Conservation (phyloP, 768 basidiomycete genomes). For the Calvatia gigantea region DNA sequence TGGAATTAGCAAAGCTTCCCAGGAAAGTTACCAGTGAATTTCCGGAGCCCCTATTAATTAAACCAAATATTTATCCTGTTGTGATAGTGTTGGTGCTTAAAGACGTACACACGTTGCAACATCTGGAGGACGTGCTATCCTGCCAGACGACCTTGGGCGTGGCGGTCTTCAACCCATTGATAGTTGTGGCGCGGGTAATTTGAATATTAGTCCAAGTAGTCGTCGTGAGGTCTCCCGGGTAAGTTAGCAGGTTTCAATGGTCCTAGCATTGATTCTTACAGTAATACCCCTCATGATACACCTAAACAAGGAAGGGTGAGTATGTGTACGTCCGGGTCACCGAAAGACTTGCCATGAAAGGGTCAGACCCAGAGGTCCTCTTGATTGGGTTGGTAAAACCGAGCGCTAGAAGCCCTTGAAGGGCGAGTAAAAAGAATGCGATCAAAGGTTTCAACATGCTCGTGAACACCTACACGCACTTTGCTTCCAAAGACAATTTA, state of each 20-base stretch:
- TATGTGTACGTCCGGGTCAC: background rate
- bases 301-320: background rate
- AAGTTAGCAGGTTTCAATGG: background rate
- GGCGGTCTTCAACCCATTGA: slow-evolving; percentile 15
- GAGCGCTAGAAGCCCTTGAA: background rate
- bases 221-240: slow-evolving; percentile 13
- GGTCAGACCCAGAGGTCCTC: slow-evolving; percentile 16
- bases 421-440: background rate
- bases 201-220: slow-evolving; percentile 19
- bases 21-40: slow-evolving; percentile 23
- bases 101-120: slow-evolving; percentile 13
- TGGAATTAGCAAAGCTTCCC: background rate
- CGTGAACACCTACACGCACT: background rate
- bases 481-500: background rate
- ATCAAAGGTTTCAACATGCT: background rate
- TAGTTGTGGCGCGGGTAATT: slow-evolving; percentile 17
- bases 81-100: background rate
- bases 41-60: slow-evolving; percentile 27
- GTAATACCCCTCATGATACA: slow-evolving; percentile 18
- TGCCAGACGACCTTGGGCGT: slow-evolving; percentile 12
- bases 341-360: slow-evolving; percentile 11
- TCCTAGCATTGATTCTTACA: background rate
- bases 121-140: slow-evolving; percentile 14
- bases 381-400: slow-evolving; percentile 15
- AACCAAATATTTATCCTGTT: background rate